Conservation (phyloP, 306 rosid species). For the Acmispon strigosus region DNA sequence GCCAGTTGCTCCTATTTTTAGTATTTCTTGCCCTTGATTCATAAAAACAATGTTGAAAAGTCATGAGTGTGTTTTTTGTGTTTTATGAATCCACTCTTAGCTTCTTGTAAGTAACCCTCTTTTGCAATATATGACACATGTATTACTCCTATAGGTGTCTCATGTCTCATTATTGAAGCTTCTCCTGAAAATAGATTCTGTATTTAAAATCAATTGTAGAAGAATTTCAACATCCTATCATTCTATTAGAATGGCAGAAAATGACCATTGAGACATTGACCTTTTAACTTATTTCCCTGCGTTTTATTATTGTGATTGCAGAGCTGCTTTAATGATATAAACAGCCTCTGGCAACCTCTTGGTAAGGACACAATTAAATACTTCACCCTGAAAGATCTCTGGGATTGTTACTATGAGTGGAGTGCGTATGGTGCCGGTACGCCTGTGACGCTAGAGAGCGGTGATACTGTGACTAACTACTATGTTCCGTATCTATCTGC, state of each 20-base stretch:
- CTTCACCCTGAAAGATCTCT: constrained; percentile 54
- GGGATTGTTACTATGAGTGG: constrained; percentile 76
- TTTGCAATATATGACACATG: not conserved
- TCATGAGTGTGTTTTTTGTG: not conserved
- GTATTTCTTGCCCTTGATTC: not conserved
- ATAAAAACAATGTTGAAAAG: not conserved
- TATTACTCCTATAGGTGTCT: not conserved
- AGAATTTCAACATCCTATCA: no score
- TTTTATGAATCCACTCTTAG: not conserved
- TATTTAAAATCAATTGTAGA: no score
- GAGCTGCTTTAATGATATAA: constrained; percentile 48
- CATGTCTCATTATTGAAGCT: not conserved
- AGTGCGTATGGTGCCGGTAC: constrained; percentile 69
- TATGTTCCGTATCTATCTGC: constrained; percentile 71
- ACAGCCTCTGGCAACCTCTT: constrained; percentile 49
- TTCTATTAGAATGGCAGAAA: not conserved
- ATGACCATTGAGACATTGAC: not conserved
- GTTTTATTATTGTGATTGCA: constrained; percentile 19
- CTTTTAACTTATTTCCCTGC: not conserved
- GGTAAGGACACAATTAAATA: constrained; percentile 42
- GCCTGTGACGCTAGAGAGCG: constrained; percentile 38
- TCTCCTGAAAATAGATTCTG: no score
- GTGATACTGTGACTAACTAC: constrained; percentile 44
- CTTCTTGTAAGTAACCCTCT: not conserved
- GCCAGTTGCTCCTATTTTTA: not conserved